Conservation (phyloP, 257 asterid species). For the Solanum habrochaites region DNA sequence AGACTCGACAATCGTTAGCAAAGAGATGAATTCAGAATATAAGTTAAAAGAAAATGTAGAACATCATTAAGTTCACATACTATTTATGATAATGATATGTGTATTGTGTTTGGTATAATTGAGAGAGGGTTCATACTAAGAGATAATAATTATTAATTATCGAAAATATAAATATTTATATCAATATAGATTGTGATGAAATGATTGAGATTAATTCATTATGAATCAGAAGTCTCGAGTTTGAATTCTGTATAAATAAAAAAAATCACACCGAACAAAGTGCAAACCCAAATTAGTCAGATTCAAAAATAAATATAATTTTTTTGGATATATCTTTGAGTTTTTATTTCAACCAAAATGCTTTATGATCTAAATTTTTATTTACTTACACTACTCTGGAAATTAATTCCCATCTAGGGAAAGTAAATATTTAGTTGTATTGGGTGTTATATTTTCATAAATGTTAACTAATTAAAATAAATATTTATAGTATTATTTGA, state of each 20-base stretch:
- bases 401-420: background rate
- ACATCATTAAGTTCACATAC: background rate
- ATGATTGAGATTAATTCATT: background rate
- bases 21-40: background rate
- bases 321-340: background rate
- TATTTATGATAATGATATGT: background rate
- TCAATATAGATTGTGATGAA: background rate
- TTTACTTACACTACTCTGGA: background rate
- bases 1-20: background rate
- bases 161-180: background rate
- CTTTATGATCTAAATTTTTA: background rate
- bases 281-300: background rate
- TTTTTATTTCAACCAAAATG: background rate
- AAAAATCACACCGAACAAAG: background rate
- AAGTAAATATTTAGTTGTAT: background rate
- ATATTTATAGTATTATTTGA: too few relatives aligned
- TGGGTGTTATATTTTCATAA: background rate
- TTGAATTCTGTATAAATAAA: accelerated
- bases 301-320: too few relatives aligned
- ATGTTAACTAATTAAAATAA: too few relatives aligned
- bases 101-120: background rate
- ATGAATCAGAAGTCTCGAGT: accelerated
- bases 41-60: background rate
- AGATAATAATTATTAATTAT: background rate
- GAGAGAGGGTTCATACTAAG: background rate